Percentiles rank a stretch among this genome's conserved stretches.
Evolutionary conservation across 768 basidiomycete genomes (phyloP).

Genomic region (Rubroboletus pulcherrimus): DNA sequence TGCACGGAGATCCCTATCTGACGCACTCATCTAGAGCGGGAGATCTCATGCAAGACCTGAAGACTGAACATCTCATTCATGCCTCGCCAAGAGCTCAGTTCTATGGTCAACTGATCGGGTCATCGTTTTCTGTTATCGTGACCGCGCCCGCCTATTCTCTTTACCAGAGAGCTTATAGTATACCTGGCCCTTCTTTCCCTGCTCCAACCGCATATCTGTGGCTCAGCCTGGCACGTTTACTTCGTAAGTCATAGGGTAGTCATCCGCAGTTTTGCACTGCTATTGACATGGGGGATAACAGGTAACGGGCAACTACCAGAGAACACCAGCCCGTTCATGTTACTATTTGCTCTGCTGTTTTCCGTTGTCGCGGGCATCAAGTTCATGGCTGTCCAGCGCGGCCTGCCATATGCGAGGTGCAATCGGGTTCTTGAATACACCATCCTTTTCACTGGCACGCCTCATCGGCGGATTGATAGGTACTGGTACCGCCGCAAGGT

Average conservation of each 20-base stretch:
- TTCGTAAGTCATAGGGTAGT: constrained; percentile 48
- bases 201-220: constrained; percentile 96
- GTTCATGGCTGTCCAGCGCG: constrained; percentile 48
- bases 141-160: constrained; percentile 84
- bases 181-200: constrained; percentile 93
- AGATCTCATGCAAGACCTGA: constrained; percentile 98
- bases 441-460: constrained; percentile 89
- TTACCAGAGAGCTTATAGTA: constrained; percentile 82
- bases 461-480: constrained; percentile 81
- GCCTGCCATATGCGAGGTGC: constrained; percentile 65
- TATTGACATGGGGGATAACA: constrained; percentile 30
- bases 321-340: constrained; percentile 75
- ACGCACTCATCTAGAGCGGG: constrained; percentile 59
- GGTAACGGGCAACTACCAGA: constrained; percentile 82
- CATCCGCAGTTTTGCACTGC: neutral
- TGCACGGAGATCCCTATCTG: neutral
- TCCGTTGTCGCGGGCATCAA: constrained; percentile 65
- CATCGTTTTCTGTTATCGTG: constrained; percentile 81
- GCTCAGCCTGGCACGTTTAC: constrained; percentile 70
- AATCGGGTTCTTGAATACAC: constrained; percentile 93
- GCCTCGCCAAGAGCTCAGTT: constrained; percentile 94
- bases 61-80: constrained; percentile 89
- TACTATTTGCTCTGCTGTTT: constrained; percentile 69
- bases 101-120: constrained; percentile 90
- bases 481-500: constrained; percentile 56